phyloP scores from a whole-genome alignment of 192 early-diverging fungal genomes.

The Coemansia sp. region DNA sequence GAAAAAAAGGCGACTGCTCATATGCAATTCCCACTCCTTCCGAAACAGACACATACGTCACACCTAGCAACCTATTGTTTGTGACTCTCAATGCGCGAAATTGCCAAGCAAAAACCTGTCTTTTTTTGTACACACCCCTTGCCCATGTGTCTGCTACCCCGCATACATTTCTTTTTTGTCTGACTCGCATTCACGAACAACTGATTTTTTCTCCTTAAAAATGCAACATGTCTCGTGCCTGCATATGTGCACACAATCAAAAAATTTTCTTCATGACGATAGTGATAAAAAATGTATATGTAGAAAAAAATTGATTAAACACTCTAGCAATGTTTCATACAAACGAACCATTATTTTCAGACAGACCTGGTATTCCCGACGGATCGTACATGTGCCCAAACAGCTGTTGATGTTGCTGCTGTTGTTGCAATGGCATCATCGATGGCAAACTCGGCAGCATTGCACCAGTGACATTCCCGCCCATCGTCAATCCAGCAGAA shows the following conservation, averaged over 20 bases:
- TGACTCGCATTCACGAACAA: background rate
- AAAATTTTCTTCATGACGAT: background rate
- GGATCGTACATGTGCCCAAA: conserved; percentile 33
- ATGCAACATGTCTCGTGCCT: conserved; percentile 4
- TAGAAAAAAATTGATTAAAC: background rate
- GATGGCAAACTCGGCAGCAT: conserved; percentile 7
- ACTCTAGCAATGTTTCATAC: conserved; percentile 10
- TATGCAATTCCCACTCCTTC: no score
- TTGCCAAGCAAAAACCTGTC: background rate
- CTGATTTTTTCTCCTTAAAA: background rate
- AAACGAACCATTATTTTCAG: conserved; percentile 34
- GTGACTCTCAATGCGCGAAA: background rate
- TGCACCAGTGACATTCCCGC: background rate
- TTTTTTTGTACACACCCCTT: background rate
- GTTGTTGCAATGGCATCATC: conserved; percentile 6
- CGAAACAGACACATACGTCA: no score
- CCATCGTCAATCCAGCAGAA: background rate
- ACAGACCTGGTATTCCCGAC: conserved; percentile 26
- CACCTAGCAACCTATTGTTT: no score
- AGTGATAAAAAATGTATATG: background rate
- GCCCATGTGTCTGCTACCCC: conserved; percentile 1
- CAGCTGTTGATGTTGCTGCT: conserved; percentile 10
- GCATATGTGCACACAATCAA: conserved; percentile 10
- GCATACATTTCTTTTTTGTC: background rate
- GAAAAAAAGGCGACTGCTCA: no score